phyloP scores from a whole-genome alignment of 208 protist genomes.

The Angomonas desouzai region DNA sequence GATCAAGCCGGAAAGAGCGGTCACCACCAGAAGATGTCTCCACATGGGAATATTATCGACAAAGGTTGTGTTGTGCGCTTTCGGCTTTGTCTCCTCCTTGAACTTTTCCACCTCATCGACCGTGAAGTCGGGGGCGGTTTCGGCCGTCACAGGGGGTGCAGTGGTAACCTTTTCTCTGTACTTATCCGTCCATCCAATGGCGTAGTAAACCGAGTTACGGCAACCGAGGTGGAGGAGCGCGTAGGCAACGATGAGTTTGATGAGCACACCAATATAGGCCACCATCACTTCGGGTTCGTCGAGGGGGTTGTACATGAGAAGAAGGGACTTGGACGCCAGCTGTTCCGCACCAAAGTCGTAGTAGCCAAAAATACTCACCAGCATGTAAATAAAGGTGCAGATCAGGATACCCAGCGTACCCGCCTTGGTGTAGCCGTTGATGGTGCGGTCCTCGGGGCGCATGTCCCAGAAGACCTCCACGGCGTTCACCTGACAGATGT shows the following conservation, averaged over 20 bases:
- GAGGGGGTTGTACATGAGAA: conserved; percentile 32
- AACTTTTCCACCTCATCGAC: conserved; percentile 4
- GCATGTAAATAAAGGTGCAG: conserved; percentile 32
- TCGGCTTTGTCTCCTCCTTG: not conserved
- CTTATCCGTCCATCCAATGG: conserved; percentile 18
- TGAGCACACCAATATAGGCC: conserved; percentile 26
- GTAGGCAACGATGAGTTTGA: conserved; percentile 35
- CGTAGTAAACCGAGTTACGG: conserved; percentile 34
- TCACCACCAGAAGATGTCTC: conserved; percentile 14
- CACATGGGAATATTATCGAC: conserved; percentile 19
- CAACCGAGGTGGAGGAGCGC: conserved; percentile 19
- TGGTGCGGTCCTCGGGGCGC: conserved; percentile 15
- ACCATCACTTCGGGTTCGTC: conserved; percentile 23
- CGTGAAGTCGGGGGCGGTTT: not conserved
- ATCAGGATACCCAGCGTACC: conserved; percentile 25
- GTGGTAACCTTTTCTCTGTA: too few relatives aligned
- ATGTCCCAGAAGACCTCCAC: conserved; percentile 44
- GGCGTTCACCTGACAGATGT: conserved; percentile 33
- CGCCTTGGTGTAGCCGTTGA: conserved; percentile 23
- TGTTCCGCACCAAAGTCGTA: conserved; percentile 32
- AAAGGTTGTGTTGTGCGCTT: conserved; percentile 3
- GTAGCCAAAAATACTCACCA: conserved; percentile 35
- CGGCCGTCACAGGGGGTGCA: too few relatives aligned
- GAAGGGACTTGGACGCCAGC: conserved; percentile 20
- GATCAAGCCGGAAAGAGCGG: not conserved